Conservation (phyloP, 2,329 filamentous ascomycete species). For the Aspergillus ruber region DNA sequence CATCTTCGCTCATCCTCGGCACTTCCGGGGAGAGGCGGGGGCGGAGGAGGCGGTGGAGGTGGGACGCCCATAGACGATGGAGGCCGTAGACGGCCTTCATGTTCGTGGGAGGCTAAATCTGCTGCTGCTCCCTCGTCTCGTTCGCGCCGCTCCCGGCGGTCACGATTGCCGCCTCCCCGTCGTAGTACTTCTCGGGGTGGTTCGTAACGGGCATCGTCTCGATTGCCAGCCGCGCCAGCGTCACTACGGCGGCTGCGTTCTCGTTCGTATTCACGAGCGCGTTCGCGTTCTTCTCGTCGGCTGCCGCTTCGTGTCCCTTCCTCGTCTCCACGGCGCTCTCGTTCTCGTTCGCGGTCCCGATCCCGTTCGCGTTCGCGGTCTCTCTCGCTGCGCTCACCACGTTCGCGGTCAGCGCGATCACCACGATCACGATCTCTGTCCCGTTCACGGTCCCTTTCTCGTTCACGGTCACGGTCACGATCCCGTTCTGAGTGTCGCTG, state of each 20-base stretch:
- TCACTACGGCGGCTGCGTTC: slow-evolving; percentile 31
- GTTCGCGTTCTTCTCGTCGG: slow-evolving; percentile 34
- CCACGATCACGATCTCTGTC: slow-evolving; percentile 21
- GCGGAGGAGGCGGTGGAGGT: slow-evolving; percentile 25
- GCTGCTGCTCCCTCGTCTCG: slow-evolving; percentile 24
- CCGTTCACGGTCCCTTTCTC: slow-evolving; percentile 15
- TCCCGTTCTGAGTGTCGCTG: slow-evolving; percentile 25
- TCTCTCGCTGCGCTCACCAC: slow-evolving; percentile 15
- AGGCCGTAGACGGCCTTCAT: slow-evolving; percentile 29
- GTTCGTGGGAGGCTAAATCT: slow-evolving; percentile 17
- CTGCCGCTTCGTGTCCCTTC: slow-evolving; percentile 16
- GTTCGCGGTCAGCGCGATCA: slow-evolving; percentile 19
- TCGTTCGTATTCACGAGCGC: slow-evolving; percentile 25
- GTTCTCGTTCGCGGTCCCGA: slow-evolving; percentile 16
- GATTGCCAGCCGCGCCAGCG: slow-evolving; percentile 14
- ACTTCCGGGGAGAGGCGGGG: slow-evolving; percentile 18
- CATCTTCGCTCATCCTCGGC: slow-evolving; percentile 30
- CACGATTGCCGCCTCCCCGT: slow-evolving; percentile 25
- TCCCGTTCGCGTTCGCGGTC: slow-evolving; percentile 18
- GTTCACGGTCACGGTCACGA: slow-evolving; percentile 26
- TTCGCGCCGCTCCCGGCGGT: slow-evolving; percentile 32
- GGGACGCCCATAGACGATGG: slow-evolving; percentile 26
- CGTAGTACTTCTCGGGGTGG: slow-evolving; percentile 20
- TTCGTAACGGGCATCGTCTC: slow-evolving; percentile 17
- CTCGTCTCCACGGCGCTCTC: slow-evolving; percentile 24